Base-by-base conservation (phyloP, 108 stramenopile genomes). In the Mediolabrus comicus region DNA sequence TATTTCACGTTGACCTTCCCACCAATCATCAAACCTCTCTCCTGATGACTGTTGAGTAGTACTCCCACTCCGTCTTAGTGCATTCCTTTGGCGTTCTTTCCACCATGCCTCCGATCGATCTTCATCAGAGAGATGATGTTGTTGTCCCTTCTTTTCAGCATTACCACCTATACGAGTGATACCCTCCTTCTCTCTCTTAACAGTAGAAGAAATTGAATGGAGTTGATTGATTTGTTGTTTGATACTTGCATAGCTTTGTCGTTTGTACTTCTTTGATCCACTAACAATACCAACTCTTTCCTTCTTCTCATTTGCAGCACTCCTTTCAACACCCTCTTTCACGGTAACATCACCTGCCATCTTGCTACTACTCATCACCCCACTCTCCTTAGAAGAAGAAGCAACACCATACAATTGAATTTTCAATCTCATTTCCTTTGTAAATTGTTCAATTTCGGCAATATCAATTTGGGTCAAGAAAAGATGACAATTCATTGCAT, bases 401-500 rank as follows among this genome's bases (percentile, higher is more conserved):
- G 3, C 33, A 33, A 6, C 7, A 33, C 7, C 7, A 33, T 33
- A 24, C 0, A 0, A 22, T 6, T 49, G 19, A 1, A 49, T 24
- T 8, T 7, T 49, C 22, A 22, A 0, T 8, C 46, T 49, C 46
- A 49, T 22, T 8, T 49, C 46, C 3, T 49, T 22, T 2, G 46
- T 49, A 22, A 49, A 49, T 49, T 49, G 46, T 24, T 49, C 46
- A 49, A 49, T 49, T 22, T 49, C 46, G 5, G 19, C 22, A 22
- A 49, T 22, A 5, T 49, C 46, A 22, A 49, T 16, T 6, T 33
- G 33, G 7, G 5, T 33, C 33, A 7, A 33, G 79, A 62, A 14
- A 33, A 5, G 82, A 67, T 25, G 67, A 43, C 7, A 68, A 32
- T 43, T 22, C 46, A 33, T n/a, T 34, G 31, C 29, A 64, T 17